A percentile compares a stretch with the other conserved stretches of the same genome.
Conservation (phyloP, 1,139 yeast species). For the Scheffersomyces segobiensis region DNA sequence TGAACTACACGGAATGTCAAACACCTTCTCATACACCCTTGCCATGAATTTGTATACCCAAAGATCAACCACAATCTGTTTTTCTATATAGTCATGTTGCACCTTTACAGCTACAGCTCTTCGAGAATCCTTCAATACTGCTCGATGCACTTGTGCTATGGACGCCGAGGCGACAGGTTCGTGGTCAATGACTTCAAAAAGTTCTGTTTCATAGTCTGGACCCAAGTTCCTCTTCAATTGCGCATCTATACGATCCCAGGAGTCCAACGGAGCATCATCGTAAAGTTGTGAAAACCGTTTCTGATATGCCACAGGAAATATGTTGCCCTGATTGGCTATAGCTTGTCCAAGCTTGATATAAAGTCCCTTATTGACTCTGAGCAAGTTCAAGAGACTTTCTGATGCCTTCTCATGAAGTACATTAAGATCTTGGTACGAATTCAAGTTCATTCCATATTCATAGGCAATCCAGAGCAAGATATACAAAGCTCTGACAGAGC, state of each 20-base stretch:
- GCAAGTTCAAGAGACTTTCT: constrained; percentile 50
- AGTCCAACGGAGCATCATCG: constrained; percentile 70
- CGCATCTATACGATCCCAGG: constrained; percentile 54
- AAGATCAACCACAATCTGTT: constrained; percentile 61
- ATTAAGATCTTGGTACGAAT: constrained; percentile 38
- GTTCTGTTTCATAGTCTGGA: constrained; percentile 38
- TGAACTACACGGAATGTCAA: constrained; percentile 63
- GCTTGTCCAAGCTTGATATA: constrained; percentile 79
- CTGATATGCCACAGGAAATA: constrained; percentile 66
- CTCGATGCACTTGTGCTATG: constrained; percentile 73
- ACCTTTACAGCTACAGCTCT: constrained; percentile 66
- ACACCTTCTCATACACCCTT: constrained; percentile 55
- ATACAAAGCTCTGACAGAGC: constrained; percentile 55
- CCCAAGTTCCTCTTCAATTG: constrained; percentile 51
- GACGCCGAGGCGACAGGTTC: constrained; percentile 70
- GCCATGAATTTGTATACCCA: constrained; percentile 55
- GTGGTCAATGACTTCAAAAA: constrained; percentile 51
- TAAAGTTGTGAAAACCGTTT: constrained; percentile 55
- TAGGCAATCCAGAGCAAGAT: constrained; percentile 54
- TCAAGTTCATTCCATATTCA: constrained; percentile 56
- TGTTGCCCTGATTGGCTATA: constrained; percentile 66
- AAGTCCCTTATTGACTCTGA: constrained; percentile 64
- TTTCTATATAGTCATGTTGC: constrained; percentile 61
- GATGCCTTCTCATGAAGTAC: constrained; percentile 64
- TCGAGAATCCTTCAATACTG: constrained; percentile 46